Conservation (phyloP, 2,329 filamentous ascomycete genomes). For the Arthrobotrys musiformis region DNA sequence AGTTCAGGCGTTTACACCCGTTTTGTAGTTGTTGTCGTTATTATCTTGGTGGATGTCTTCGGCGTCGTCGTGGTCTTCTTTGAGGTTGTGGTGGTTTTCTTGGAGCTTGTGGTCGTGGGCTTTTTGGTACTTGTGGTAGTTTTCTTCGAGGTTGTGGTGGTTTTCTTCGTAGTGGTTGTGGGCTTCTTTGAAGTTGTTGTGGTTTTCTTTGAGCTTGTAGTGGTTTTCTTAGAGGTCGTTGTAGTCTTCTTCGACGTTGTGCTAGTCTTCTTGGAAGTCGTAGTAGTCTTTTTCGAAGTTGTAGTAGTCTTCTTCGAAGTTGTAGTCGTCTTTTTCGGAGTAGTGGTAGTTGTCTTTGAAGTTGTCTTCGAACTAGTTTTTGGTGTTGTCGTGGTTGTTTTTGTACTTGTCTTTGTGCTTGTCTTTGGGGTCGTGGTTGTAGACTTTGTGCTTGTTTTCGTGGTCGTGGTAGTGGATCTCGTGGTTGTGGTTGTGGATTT, state of each 20-base stretch:
- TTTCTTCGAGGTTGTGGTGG: not conserved
- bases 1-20: not conserved
- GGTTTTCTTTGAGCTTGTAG: not conserved
- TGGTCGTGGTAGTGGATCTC: not conserved
- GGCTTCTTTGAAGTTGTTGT: not conserved
- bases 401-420: not conserved
- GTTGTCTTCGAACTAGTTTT: not conserved
- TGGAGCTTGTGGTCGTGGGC: not conserved
- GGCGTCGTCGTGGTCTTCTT: not conserved
- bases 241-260: not conserved
- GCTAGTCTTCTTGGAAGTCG: not conserved
- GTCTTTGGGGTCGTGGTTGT: not conserved
- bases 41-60: not conserved
- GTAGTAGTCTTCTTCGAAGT: not conserved
- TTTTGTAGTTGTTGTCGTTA: not conserved
- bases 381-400: not conserved
- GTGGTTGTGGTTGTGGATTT: constrained; percentile 8
- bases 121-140: not conserved
- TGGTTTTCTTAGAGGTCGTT: constrained; percentile 2
- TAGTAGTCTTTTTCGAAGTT: not conserved
- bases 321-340: not conserved
- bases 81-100: not conserved
- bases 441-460: not conserved
- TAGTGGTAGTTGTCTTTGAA: not conserved
- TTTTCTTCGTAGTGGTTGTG: not conserved